Evolutionary conservation across 129 eudicot genomes (phyloP).

Genomic region (Deinandra increscens): DNA sequence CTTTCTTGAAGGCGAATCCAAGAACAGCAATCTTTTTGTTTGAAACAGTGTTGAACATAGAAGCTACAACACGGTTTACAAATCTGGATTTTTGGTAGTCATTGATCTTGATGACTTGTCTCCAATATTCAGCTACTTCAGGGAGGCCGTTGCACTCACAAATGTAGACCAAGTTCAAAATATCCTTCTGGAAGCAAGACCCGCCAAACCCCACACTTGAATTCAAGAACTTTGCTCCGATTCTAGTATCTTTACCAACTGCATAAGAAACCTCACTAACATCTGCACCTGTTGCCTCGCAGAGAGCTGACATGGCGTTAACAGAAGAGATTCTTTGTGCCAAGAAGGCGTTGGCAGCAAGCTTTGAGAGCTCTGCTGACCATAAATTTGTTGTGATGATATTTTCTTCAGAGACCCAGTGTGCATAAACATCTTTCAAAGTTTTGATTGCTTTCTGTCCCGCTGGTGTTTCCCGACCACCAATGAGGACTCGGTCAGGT

Average conservation of each 20-base stretch:
- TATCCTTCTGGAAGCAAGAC: conserved; percentile 79
- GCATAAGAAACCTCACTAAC: conserved; percentile 70
- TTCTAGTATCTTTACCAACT: conserved; percentile 65
- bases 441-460: conserved; percentile 63
- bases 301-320: conserved; percentile 74
- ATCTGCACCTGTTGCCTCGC: conserved; percentile 80
- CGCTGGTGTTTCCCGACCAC: conserved; percentile 67
- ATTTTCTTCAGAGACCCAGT: conserved; percentile 76
- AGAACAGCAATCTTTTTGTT: conserved; percentile 65
- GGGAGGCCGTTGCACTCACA: conserved; percentile 73
- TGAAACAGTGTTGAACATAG: conserved; percentile 75
- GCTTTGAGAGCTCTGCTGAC: conserved; percentile 85
- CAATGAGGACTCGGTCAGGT: conserved; percentile 73
- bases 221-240: conserved; percentile 67
- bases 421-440: conserved; percentile 58
- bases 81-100: conserved; percentile 76
- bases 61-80: conserved; percentile 60
- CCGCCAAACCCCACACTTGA: conserved; percentile 86
- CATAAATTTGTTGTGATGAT: conserved; percentile 71
- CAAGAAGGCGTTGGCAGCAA: conserved; percentile 75
- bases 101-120: conserved; percentile 69
- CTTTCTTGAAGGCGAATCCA: conserved; percentile 76
- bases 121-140: conserved; percentile 73
- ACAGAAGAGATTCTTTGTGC: conserved; percentile 79
- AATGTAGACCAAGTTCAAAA: conserved; percentile 70